Evolutionary conservation across 352 stramenopile species (phyloP).

Genomic region (Blastocystis sp.): DNA sequence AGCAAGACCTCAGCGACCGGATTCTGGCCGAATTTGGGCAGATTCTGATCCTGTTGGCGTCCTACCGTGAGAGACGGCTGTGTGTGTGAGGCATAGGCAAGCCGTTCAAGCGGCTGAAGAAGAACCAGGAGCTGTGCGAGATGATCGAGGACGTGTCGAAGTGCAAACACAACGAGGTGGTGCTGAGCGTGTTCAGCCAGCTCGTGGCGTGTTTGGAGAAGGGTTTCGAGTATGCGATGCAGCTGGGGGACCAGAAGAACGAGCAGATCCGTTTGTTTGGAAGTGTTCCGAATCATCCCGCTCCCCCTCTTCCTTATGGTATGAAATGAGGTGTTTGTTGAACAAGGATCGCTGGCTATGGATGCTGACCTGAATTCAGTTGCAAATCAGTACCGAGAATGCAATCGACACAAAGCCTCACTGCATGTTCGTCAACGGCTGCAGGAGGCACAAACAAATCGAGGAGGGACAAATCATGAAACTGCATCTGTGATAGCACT

Average conservation of each 20-base stretch:
- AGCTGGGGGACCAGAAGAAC: neutral
- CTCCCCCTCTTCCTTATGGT: neutral
- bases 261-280: neutral
- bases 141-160: neutral
- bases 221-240: neutral
- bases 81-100: neutral
- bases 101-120: neutral
- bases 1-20: neutral
- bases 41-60: neutral
- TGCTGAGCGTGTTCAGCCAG: neutral
- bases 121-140: neutral
- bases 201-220: neutral
- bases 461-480: neutral
- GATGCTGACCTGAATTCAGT: neutral
- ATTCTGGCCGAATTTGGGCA: neutral
- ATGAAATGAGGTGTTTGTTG: neutral
- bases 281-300: neutral
- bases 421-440: neutral
- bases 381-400: neutral
- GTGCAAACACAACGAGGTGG: neutral
- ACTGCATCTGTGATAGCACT: neutral
- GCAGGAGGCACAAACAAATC: neutral
- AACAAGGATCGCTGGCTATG: neutral
- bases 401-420: conserved; percentile 4
- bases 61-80: neutral